Evolutionary conservation across 2,329 filamentous ascomycete genomes (phyloP).

Genomic region (Trichoderma citrinoviride): DNA sequence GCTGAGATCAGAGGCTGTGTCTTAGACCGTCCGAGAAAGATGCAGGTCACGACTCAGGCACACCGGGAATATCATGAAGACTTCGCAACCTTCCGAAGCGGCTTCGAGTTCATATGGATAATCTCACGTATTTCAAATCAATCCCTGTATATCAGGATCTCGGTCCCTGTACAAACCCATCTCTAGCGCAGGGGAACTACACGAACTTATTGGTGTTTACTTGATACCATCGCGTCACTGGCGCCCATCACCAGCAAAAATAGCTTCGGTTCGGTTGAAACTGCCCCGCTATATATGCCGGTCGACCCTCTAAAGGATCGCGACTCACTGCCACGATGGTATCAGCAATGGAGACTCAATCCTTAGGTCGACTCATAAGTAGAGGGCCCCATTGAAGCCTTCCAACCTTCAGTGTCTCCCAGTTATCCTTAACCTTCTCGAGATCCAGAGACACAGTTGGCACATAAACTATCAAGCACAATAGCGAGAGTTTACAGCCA

Average conservation of each 20-base stretch:
- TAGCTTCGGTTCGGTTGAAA: not conserved
- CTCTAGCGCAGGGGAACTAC: not conserved
- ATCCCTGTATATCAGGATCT: not conserved
- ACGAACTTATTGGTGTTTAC: not conserved
- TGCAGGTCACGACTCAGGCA: too few relatives aligned
- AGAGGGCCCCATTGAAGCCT: not conserved
- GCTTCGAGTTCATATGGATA: too few relatives aligned
- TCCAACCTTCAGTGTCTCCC: not conserved
- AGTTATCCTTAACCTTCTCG: not conserved
- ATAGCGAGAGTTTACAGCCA: not conserved
- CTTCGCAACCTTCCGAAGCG: too few relatives aligned
- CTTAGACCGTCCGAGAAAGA: too few relatives aligned
- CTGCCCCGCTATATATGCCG: constrained; percentile 7
- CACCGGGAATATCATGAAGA: too few relatives aligned
- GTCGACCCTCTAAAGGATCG: not conserved
- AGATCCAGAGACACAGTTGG: not conserved
- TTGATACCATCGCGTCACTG: constrained; percentile 4
- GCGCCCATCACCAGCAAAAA: not conserved
- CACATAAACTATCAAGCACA: not conserved
- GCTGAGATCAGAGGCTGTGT: too few relatives aligned
- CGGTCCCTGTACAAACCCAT: not conserved
- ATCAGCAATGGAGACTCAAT: not conserved
- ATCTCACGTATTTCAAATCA: too few relatives aligned
- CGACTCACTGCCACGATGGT: not conserved
- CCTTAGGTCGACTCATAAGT: not conserved